Evolutionary conservation across 768 basidiomycete genomes (phyloP).

Genomic region (Collybia sp.): DNA sequence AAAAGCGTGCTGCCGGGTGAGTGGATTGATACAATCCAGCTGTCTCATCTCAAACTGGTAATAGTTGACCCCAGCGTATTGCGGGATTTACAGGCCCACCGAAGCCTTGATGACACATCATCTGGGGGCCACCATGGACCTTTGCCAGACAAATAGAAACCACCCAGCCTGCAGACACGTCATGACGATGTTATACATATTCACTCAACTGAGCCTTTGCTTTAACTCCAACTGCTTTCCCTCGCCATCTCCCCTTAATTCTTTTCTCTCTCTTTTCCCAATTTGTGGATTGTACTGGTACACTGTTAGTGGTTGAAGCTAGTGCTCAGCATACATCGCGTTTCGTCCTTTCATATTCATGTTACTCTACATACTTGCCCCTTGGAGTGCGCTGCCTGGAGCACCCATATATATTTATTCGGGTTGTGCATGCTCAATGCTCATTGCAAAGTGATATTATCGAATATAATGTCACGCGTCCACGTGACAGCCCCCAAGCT

Average conservation of each 20-base stretch:
- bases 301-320: no score
- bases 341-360: constrained; percentile 4
- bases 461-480: constrained; percentile 9
- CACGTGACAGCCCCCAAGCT: constrained; percentile 35
- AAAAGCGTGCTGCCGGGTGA: constrained; percentile 92
- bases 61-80: constrained; percentile 86
- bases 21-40: constrained; percentile 11
- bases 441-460: not conserved
- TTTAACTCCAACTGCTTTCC: not conserved
- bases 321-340: no score
- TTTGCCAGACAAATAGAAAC: constrained; percentile 14
- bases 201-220: no score
- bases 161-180: no score
- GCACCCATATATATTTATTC: not conserved
- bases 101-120: constrained; percentile 64
- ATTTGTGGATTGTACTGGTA: not conserved
- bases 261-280: constrained; percentile 6
- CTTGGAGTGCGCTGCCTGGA: not conserved
- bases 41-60: constrained; percentile 11
- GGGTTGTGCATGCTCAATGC: constrained; percentile 1
- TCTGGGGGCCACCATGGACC: constrained; percentile 7
- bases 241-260: constrained; percentile 2
- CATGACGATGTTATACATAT: not conserved
- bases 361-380: constrained; percentile 5
- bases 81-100: constrained; percentile 82